A percentile compares a stretch with the other conserved stretches of the same genome.
Conservation (phyloP, 306 rosid genomes). For the Cicer arietinum region DNA sequence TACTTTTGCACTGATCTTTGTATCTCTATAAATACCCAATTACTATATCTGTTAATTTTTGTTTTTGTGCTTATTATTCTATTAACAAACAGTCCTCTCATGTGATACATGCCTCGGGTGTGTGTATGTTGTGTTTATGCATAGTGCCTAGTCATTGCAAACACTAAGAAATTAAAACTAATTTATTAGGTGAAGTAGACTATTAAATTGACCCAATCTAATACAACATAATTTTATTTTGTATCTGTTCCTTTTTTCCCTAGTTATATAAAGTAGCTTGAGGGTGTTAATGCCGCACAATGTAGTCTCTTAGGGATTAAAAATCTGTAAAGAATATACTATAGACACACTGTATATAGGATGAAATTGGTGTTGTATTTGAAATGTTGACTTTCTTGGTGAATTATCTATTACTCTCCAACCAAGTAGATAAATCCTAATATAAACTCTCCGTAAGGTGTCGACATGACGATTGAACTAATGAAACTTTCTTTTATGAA, state of each 20-base stretch:
- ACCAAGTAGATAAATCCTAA: not conserved
- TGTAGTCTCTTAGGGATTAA: not conserved
- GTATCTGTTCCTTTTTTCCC: slow-evolving; percentile 6
- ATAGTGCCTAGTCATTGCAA: not conserved
- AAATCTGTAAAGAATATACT: not conserved
- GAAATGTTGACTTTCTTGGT: not conserved
- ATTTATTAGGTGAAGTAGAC: not conserved
- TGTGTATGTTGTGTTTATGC: too few relatives aligned
- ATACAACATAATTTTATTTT: not conserved
- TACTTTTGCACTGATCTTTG: not conserved
- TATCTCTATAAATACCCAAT: not conserved
- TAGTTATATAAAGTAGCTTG: slow-evolving; percentile 14
- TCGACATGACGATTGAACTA: not conserved
- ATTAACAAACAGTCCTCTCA: not conserved
- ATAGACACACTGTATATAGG: not conserved
- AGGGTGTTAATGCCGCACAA: not conserved
- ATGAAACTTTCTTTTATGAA: not conserved
- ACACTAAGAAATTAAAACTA: not conserved
- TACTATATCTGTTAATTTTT: not conserved
- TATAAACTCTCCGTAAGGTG: not conserved
- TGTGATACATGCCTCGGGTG: not conserved
- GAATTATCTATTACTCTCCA: not conserved
- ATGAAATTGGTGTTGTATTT: slow-evolving; percentile 7
- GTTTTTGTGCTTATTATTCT: not conserved
- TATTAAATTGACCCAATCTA: slow-evolving; percentile 20